These are phyloP conservation scores for Tylopilus vinaceipallidus DNA, from an alignment of 768 basidiomycete genomes.

Conservation along the genomic window DNA sequence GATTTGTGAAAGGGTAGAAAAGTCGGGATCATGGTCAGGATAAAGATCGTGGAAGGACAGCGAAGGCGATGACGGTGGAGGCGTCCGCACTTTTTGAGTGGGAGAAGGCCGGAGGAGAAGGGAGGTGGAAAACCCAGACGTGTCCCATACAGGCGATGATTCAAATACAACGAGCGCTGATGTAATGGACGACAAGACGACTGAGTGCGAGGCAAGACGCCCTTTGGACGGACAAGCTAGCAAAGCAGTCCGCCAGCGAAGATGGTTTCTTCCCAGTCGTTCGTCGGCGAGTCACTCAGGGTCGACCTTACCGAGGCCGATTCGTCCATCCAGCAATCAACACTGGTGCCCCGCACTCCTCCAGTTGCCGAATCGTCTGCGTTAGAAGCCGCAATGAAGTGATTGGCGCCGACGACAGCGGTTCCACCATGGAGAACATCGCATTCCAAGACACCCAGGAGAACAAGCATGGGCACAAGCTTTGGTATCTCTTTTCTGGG, in stretches of 20 bases:
- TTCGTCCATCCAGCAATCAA: slow-evolving; percentile 40
- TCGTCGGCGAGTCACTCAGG: slow-evolving; percentile 63
- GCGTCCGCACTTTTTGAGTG: not conserved
- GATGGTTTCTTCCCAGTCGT: slow-evolving; percentile 62
- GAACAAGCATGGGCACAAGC: slow-evolving; percentile 67
- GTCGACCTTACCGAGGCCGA: slow-evolving; percentile 65
- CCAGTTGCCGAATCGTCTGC: slow-evolving; percentile 27
- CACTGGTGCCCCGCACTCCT: slow-evolving; percentile 22
- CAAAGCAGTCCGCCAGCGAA: slow-evolving; percentile 66
- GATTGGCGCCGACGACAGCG: not conserved
- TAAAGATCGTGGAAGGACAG: not conserved
- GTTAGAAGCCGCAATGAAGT: slow-evolving; percentile 8
- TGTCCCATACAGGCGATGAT: slow-evolving; percentile 16
- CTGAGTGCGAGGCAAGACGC: slow-evolving; percentile 28
- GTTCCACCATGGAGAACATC: slow-evolving; percentile 60
- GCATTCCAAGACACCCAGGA: slow-evolving; percentile 68
- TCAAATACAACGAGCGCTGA: slow-evolving; percentile 16
- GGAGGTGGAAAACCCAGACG: slow-evolving; percentile 20
- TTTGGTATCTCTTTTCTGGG: slow-evolving; percentile 39
- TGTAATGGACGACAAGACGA: not conserved
- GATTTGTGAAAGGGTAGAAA: slow-evolving; percentile 24
- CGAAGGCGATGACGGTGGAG: not conserved
- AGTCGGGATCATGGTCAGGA: not conserved
- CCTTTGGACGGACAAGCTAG: slow-evolving; percentile 56
- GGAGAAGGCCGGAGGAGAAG: slow-evolving; percentile 23